These are phyloP conservation scores for Rhynchospora pubera DNA, from an alignment of 176 grass and related monocot genomes.

Conservation along the genomic window DNA sequence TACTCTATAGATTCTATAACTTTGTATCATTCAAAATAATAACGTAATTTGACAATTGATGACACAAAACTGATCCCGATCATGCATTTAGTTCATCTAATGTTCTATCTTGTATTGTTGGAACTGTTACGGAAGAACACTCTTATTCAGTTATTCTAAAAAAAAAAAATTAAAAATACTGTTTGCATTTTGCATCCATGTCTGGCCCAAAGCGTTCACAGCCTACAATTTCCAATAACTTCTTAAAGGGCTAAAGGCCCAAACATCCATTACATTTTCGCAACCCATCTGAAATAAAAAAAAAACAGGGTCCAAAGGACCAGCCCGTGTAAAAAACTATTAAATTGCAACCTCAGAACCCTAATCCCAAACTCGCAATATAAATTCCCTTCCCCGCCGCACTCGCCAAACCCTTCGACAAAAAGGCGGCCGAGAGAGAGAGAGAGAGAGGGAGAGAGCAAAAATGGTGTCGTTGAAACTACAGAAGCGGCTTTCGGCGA, in stretches of 20 bases:
- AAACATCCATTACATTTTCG: background rate
- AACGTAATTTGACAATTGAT: no score
- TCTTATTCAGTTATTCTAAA: no score
- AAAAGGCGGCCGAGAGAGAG: constrained; percentile 20
- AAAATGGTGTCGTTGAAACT: constrained; percentile 58
- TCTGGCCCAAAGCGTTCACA: background rate
- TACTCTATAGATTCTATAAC: no score
- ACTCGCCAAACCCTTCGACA: background rate
- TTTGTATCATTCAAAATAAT: no score
- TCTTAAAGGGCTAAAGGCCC: background rate
- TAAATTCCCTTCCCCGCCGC: constrained; percentile 24
- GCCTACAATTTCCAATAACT: background rate
- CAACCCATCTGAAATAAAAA: background rate
- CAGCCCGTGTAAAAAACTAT: background rate
- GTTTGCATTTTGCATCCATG: no score
- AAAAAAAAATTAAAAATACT: no score
- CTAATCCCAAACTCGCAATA: constrained; percentile 10
- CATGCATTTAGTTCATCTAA: no score
- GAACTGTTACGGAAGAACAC: no score
- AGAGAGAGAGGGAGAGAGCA: background rate
- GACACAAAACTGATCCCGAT: no score
- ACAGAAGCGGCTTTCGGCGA: constrained; percentile 50
- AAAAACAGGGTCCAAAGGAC: background rate
- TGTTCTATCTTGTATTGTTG: no score
- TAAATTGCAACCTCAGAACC: constrained; percentile 21